Base-by-base conservation (phyloP, 1,139 yeast genomes). In the Saccharomyces hybrid region DNA sequence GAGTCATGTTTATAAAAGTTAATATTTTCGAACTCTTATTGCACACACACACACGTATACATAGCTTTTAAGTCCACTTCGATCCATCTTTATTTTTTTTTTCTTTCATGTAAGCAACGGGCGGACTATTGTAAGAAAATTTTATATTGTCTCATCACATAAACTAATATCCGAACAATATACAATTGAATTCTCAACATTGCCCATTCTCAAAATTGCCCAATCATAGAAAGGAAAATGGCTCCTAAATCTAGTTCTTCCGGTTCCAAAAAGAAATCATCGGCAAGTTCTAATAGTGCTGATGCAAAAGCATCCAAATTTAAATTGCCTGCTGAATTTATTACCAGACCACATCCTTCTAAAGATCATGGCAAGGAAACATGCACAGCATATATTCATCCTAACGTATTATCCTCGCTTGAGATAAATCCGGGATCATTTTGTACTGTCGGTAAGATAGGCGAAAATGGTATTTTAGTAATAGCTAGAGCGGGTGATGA, bases 391-490 rank as follows among this genome's bases (percentile, higher is more conserved):
- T 76, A 72, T 50, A 64, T 86, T 3, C 77, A 83, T 53, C 75
- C 80, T 1, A 79, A 80, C 2, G 73, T 83, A 1, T 67, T 85
- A 27, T 74, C 78, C 49, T 79, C 78, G 0, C 66, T 81, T 34
- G 90, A 82, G 14, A 69, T 85, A 49, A 64, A 71, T 1, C 71
- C 73, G 8, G 90, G 89, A 0, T 75, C 80, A 2, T 71, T 85
- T 58, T 80, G 86, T 1, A 69, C 76, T 49, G 58, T 88, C 0
- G 63, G 75, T 8, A 78, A 77, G 58, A 72, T 75, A 11, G 84
- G 81, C 0, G 76, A 74, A 1, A 76, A 77, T 11, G 77, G 84
- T 3, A 61, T 83, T 3, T 77, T 80, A 2, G 76, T 77, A 2
- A 66, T 77, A 2, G 75, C 75, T 46, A 62, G 63, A 50, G 64